Base-by-base conservation (phyloP, 306 rosid species). In the Canavalia ensiformis region DNA sequence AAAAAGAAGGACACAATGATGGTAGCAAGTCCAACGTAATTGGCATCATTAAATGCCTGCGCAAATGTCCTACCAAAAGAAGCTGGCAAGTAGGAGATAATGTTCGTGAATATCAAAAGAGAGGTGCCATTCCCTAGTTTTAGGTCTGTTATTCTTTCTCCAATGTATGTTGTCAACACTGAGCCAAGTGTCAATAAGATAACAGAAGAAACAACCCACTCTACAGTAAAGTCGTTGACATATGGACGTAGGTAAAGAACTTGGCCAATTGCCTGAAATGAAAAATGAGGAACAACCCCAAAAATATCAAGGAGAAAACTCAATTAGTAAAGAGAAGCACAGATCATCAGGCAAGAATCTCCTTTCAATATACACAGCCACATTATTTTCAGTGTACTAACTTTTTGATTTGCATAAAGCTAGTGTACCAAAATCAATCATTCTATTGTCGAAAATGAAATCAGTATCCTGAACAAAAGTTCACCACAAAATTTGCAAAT, bases 51-150 rank as follows among this genome's bases (percentile, higher is more conserved):
- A 34, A 90, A 88, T 47, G 93, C 99, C 63, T 95, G 89, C 31
- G 88, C 87, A 73, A 85, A 52, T 52, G 97, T 91, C 82, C 97
- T 89, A 80, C 99, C 97, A 79, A 95, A 90, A n/a, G 99, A 95
- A 74, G 97, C 97, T 41, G 97, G 97, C 87, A 95, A 89, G 88
- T 95, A 95, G 83, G 99, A 95, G 81, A 95, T 95, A 81, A 92
- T 95, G 88, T 94, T 95, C 41, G 97, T 95, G 91, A 95, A 95
- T 72, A 95, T 95, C 86, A 95, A 88, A 80, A 95, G 99, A 41
- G 99, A 95, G 45, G 99, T 95, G 35, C 97, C 99, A 66, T 93
- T 95, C 79, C 99, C 99, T 55, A 95, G 97, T 90, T 95, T 95
- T 51, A 95, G 87, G 86, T 95, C 97, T 8, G 97, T 84, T 84